Evolutionary conservation across 768 basidiomycete species (phyloP).

Genomic region (Russula compacta): DNA sequence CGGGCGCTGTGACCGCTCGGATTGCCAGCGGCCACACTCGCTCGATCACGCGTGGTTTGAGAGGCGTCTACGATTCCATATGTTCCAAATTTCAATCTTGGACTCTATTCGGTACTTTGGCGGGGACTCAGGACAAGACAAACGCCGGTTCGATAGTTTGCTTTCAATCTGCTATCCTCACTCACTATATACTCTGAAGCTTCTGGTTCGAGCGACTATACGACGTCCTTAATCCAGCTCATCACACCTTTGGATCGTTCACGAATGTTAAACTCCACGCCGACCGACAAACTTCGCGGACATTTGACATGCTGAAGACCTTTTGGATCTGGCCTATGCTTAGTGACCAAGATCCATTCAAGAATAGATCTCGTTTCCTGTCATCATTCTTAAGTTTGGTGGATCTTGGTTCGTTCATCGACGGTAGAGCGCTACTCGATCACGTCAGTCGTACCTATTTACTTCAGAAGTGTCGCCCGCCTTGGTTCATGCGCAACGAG

Average conservation of each 20-base stretch:
- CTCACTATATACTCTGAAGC: neutral
- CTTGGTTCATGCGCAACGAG: neutral
- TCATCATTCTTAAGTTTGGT: slow-evolving; percentile 7
- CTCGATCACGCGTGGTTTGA: slow-evolving; percentile 11
- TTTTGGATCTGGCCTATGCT: slow-evolving; percentile 14
- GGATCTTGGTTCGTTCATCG: slow-evolving; percentile 15
- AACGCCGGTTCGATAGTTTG: neutral
- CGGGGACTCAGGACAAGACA: neutral
- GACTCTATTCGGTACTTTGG: neutral
- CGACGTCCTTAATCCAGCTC: slow-evolving; percentile 10
- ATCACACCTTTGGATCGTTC: slow-evolving; percentile 6
- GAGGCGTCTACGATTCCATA: slow-evolving; percentile 8
- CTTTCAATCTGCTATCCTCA: neutral
- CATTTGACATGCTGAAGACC: slow-evolving; percentile 1
- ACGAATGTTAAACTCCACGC: neutral
- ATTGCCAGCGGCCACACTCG: slow-evolving; percentile 7
- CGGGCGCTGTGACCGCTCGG: slow-evolving; percentile 3
- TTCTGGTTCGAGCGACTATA: slow-evolving; percentile 16
- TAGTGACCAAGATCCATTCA: neutral
- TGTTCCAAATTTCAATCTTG: slow-evolving; percentile 10
- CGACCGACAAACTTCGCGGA: neutral
- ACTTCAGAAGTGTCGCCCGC: neutral
- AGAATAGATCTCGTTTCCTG: neutral
- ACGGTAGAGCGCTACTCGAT: slow-evolving; percentile 4
- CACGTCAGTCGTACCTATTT: slow-evolving; percentile 1